These are phyloP conservation scores for Termitomyces sp. DNA, from an alignment of 768 basidiomycete species.

Conservation along the genomic window DNA sequence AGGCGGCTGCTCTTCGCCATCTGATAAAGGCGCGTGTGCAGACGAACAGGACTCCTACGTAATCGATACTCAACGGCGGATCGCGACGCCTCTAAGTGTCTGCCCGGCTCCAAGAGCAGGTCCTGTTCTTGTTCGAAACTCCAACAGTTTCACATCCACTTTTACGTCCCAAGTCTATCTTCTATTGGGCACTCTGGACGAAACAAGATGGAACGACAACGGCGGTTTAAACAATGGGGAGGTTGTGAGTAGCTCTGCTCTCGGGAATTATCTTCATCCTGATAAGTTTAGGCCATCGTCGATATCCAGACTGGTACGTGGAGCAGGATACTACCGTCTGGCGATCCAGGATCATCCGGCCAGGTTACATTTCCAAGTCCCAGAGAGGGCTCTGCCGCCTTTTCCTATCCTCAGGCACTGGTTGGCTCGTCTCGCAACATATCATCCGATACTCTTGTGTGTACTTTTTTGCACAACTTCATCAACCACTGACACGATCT, in stretches of 20 bases:
- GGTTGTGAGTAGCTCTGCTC: conserved; percentile 43
- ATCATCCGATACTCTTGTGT: conserved; percentile 61
- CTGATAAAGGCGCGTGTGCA: conserved; percentile 47
- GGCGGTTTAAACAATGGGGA: conserved; percentile 60
- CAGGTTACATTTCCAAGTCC: conserved; percentile 52
- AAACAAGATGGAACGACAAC: conserved; percentile 61
- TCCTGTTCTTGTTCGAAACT: conserved; percentile 56
- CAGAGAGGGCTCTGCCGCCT: conserved; percentile 63
- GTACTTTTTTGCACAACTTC: conserved; percentile 10
- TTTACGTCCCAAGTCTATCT: conserved; percentile 65
- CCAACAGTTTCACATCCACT: conserved; percentile 46
- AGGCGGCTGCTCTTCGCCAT: conserved; percentile 54
- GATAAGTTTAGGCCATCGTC: conserved; percentile 47
- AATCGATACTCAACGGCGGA: conserved; percentile 34
- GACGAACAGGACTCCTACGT: conserved; percentile 48
- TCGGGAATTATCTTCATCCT: neutral
- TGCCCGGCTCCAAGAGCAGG: conserved; percentile 67
- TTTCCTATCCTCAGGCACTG: conserved; percentile 48
- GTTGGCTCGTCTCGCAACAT: conserved; percentile 45
- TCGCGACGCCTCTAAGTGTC: conserved; percentile 31
- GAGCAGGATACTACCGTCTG: conserved; percentile 70
- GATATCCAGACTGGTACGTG: conserved; percentile 57
- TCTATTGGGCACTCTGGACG: conserved; percentile 62
- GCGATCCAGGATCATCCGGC: conserved; percentile 59
- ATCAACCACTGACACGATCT: neutral